phyloP scores from a whole-genome alignment of 495 filamentous ascomycete species.

The Penicillium pancosmium region DNA sequence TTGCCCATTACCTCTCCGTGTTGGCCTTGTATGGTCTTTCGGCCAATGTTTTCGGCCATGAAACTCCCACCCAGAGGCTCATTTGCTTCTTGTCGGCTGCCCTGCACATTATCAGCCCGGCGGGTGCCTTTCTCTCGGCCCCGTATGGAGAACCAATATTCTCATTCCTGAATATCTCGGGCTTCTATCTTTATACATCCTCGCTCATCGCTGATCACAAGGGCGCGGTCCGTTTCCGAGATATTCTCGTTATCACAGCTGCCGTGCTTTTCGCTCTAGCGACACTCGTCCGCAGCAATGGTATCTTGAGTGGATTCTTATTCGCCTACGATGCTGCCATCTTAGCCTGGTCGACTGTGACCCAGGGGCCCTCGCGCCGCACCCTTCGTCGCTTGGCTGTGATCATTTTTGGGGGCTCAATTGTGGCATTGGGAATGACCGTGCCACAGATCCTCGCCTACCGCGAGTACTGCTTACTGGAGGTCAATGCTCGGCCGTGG shows the following conservation, averaged over 20 bases:
- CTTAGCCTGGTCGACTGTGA: conserved; percentile 35
- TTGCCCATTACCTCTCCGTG: conserved; percentile 74
- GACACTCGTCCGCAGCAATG: conserved; percentile 81
- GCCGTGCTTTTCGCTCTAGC: conserved; percentile 74
- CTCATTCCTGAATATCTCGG: conserved; percentile 74
- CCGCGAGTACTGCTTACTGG: conserved; percentile 62
- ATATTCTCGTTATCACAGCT: conserved; percentile 56
- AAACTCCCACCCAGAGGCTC: conserved; percentile 30
- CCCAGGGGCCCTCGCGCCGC: conserved; percentile 27
- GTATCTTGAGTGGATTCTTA: conserved; percentile 76
- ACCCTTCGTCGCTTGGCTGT: conserved; percentile 50
- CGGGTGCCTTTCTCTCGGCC: conserved; percentile 85
- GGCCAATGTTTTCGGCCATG: conserved; percentile 37
- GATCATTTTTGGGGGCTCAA: conserved; percentile 64
- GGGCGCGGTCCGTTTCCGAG: conserved; percentile 28
- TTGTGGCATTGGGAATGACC: conserved; percentile 65
- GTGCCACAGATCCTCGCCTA: conserved; percentile 80
- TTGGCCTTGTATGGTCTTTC: conserved; percentile 66
- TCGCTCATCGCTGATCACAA: conserved; percentile 44
- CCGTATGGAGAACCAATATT: conserved; percentile 84
- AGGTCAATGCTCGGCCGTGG: conserved; percentile 63
- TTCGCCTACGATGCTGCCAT: conserved; percentile 61
- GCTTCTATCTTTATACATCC: conserved; percentile 69
- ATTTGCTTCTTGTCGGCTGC: conserved; percentile 68
- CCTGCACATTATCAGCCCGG: conserved; percentile 83